Conservation (phyloP, 2,329 filamentous ascomycete genomes). For the Teratosphaeria epicoccoides region DNA sequence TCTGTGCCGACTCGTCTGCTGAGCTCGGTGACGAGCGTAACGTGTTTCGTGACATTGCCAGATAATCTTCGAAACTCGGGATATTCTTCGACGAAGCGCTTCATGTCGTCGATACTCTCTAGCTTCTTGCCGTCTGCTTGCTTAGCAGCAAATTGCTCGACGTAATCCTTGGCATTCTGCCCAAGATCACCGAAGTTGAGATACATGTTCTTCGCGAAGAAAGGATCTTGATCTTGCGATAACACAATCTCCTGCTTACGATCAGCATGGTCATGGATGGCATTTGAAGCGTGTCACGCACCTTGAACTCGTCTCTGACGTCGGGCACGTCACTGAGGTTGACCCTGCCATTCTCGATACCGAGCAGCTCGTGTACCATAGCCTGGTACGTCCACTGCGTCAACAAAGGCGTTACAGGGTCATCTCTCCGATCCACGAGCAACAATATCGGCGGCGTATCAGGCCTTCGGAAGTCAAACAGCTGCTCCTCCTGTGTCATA, state of each 20-base stretch:
- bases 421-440: constrained; percentile 81
- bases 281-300: constrained; percentile 5
- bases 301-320: constrained; percentile 23
- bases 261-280: neutral
- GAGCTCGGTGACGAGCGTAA: constrained; percentile 87
- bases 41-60: constrained; percentile 96
- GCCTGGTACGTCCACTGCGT: constrained; percentile 99
- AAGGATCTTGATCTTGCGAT: constrained; percentile 93
- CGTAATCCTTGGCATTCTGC: constrained; percentile 96
- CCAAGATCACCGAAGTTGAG: constrained; percentile 94
- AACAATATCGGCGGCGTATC: constrained; percentile 91
- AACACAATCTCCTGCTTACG: constrained; percentile 67
- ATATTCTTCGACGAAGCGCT: constrained; percentile 97
- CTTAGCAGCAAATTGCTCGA: constrained; percentile 94
- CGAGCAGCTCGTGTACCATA: constrained; percentile 96
- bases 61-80: constrained; percentile 95
- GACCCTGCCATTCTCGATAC: constrained; percentile 90
- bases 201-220: constrained; percentile 99
- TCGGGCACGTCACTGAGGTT: constrained; percentile 55
- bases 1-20: constrained; percentile 79
- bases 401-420: constrained; percentile 85
- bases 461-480: constrained; percentile 91
- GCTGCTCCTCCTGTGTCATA: constrained; percentile 87
- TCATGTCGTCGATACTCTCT: constrained; percentile 97
- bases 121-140: constrained; percentile 95